phyloP scores from a whole-genome alignment of 768 basidiomycete genomes.

The Cantharellus cinnabarinus region DNA sequence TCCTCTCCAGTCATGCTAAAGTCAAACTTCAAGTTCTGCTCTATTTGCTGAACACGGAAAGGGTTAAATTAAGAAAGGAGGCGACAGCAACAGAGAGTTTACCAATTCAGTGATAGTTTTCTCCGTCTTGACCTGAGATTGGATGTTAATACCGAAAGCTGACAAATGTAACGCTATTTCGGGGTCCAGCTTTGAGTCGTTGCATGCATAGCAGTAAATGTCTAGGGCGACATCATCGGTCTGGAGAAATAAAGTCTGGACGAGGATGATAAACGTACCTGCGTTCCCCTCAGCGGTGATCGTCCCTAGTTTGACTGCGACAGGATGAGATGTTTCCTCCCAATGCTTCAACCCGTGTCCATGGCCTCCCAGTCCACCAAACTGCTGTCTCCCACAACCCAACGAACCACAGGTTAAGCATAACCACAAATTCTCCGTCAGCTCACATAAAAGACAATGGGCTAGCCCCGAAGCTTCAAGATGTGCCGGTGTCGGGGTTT shows the following conservation, averaged over 20 bases:
- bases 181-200: conserved; percentile 65
- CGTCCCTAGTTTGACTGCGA: conserved; percentile 86
- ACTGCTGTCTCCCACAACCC: conserved; percentile 76
- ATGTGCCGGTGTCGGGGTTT: conserved; percentile 13
- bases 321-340: conserved; percentile 45
- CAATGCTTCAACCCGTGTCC: conserved; percentile 77
- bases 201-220: conserved; percentile 81
- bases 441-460: conserved; percentile 61
- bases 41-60: conserved; percentile 48
- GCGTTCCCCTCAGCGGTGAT: conserved; percentile 89
- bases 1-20: conserved; percentile 77
- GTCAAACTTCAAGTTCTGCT: conserved; percentile 87
- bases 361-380: conserved; percentile 65
- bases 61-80: neutral
- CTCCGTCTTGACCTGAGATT: conserved; percentile 70
- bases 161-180: conserved; percentile 52
- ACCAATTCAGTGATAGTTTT: conserved; percentile 95
- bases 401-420: conserved; percentile 81
- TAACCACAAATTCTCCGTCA: conserved; percentile 87
- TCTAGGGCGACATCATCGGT: conserved; percentile 20
- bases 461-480: conserved; percentile 36
- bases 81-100: conserved; percentile 10
- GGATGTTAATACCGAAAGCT: conserved; percentile 74
- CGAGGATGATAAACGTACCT: conserved; percentile 28
- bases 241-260: conserved; percentile 12